Evolutionary conservation across 768 basidiomycete species (phyloP), one percentile per base, ranked within the genome.

Genomic region (Hericium erinaceus): DNA sequence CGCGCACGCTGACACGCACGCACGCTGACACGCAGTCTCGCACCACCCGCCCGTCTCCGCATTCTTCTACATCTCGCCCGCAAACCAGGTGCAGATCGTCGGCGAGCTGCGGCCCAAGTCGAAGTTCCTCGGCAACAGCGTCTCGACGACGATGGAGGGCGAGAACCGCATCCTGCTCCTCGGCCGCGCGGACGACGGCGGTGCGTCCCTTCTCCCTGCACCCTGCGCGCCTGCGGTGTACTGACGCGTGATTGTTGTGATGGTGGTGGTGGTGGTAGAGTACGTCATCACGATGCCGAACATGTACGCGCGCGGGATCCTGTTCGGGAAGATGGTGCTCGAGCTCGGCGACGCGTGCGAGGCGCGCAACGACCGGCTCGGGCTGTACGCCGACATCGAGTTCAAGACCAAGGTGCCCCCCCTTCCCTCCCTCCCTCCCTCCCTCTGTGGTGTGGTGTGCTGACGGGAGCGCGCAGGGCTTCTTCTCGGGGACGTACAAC

Each of bases 401-500:
- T 99, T 98, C 78, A 98, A 98, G 79, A 95, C 94, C 41, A 98
- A 97, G 83, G 92, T 89, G 52, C 52, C 74, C 63, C 18, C 49
- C 63, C 18, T 48, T 37, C 24, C 18, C 33, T 26, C 39, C 16
- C 24, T 18, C 18, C 48, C 60, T 24, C 59, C 37, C 37, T n/a
- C 18, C 11, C 6, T 18, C 11, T 24, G 5, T 13, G 22, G 20
- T n/a, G n/a, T 11, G n/a, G 24, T 22, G 9, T 28, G 20, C 24
- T 37, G 38, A 52, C 38, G 38, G 41, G 16, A 15, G 13, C 18
- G n/a, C n/a, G 16, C 44, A 91, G 90, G 95, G 95, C 18, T 98
- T 95, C 79, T 97, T 98, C 73, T 94, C 93, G 1, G 97, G 97
- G 22, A 88, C 89, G 56, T 95, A 98, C 76, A 98, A 99, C 68